phyloP scores from a whole-genome alignment of 2,329 filamentous ascomycete species.

The Neophaeococcomyces mojaviensis region DNA sequence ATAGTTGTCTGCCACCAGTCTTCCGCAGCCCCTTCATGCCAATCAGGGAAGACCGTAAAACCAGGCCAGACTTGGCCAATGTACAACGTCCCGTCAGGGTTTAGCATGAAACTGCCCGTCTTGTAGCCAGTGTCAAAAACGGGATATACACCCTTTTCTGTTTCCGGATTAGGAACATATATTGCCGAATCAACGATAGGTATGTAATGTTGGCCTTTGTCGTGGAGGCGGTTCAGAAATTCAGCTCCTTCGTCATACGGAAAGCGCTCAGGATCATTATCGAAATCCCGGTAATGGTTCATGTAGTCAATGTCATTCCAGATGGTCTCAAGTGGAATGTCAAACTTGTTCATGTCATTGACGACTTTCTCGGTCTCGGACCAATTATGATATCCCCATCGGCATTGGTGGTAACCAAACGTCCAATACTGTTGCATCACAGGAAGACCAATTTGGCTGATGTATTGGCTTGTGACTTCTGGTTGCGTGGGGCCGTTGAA shows the following conservation, averaged over 20 bases:
- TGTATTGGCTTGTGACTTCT: conserved; percentile 64
- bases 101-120: conserved; percentile 44
- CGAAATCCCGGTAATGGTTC: conserved; percentile 54
- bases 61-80: conserved; percentile 52
- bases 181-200: conserved; percentile 58
- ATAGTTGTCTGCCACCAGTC: conserved; percentile 55
- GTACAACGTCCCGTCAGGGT: conserved; percentile 48
- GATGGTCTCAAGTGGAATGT: conserved; percentile 50
- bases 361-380: conserved; percentile 49
- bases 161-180: conserved; percentile 65
- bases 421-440: conserved; percentile 76
- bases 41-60: conserved; percentile 56
- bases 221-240: conserved; percentile 48
- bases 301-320: conserved; percentile 46
- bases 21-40: conserved; percentile 51
- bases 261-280: conserved; percentile 48
- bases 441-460: conserved; percentile 59
- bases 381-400: conserved; percentile 76
- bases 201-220: conserved; percentile 50
- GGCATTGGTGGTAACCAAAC: conserved; percentile 75
- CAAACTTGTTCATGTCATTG: conserved; percentile 45
- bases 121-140: conserved; percentile 45
- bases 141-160: conserved; percentile 55
- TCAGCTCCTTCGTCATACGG: conserved; percentile 41
- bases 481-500: conserved; percentile 63